phyloP scores from a whole-genome alignment of 179 eudicot genomes.

The Silene noctiflora region DNA sequence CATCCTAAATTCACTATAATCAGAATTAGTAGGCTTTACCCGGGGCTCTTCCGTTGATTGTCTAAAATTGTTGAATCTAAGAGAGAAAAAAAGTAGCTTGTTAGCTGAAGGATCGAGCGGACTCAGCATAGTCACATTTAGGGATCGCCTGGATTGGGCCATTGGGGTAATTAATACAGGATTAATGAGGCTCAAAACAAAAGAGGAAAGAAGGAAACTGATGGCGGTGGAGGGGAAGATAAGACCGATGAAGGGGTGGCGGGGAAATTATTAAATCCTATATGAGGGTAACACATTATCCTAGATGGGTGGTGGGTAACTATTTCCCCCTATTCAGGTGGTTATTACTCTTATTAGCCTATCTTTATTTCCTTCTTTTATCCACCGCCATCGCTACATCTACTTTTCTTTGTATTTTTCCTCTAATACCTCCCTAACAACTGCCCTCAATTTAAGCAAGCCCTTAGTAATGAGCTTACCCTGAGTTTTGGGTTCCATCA shows the following conservation, averaged over 20 bases:
- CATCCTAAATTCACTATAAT: slow-evolving; percentile 19
- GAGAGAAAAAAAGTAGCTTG: slow-evolving; percentile 9
- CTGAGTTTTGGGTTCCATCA: slow-evolving; percentile 21
- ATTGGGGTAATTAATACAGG: no score
- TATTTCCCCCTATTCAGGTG: no score
- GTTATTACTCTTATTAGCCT: not conserved
- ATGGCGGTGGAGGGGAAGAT: no score
- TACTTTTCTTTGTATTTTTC: not conserved
- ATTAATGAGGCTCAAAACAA: no score
- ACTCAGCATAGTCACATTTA: slow-evolving; percentile 4
- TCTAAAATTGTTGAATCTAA: slow-evolving; percentile 20
- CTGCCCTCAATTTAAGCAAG: not conserved
- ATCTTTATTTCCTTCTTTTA: not conserved
- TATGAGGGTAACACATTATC: no score
- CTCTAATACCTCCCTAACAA: not conserved
- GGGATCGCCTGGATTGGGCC: no score
- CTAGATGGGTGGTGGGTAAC: no score
- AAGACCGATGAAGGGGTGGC: no score
- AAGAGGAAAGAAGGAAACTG: no score
- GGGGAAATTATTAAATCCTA: no score
- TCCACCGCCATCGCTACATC: not conserved
- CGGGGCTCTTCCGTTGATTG: slow-evolving; percentile 18
- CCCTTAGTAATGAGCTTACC: slow-evolving; percentile 22
- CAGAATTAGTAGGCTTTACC: slow-evolving; percentile 20
- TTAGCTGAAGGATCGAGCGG: not conserved